Evolutionary conservation across 2,329 filamentous ascomycete species (phyloP), one percentile per base, ranked within the genome.

Genomic region (Neonectria magnoliae): DNA sequence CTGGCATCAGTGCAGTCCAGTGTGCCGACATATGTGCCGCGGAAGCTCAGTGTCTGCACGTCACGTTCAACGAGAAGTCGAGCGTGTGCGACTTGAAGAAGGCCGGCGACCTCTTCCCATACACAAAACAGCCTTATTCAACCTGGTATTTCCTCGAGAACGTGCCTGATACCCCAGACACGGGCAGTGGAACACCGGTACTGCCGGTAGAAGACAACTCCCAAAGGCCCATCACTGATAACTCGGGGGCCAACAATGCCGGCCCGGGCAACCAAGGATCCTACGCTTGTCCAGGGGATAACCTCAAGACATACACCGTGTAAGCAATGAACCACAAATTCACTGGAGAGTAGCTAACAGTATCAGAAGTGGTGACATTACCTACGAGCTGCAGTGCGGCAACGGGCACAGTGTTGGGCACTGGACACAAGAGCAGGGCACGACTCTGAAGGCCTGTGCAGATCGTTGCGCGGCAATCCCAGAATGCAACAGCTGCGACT

Each of bases 321-420:
- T 45, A 25, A 45, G 42, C 6, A 1, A 45, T 8, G 4, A 42
- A 42, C 13, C 5, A 13, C 13, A 14, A 4, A 0, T 22, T 25
- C 6, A 11, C 8, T 7, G 5, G 18, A 22, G 11, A 10, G 10
- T 6, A 11, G 3, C 18, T 45, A 5, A 45, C 20, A 6, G 22
- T 1, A 2, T 14, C 11, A 10, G 18, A 4, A 33, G 14, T n/a
- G 25, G 48, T 20, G 62, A 48, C 10, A 58, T 54, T 18, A 65
- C 53, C 14, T 65, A 62, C 27, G 53, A 65, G 58, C n/a, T 65
- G 27, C 36, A 57, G 16, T 65, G 62, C 33, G 47, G 33, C 58
- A 57, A 48, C 5, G 58, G 62, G 16, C 52, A 57, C 48, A 22
- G 6, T 20, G 4, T 14, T 4, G 42, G 25, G 5, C 45, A 50